phyloP scores from a whole-genome alignment of 106 monocot species.

The Acanthochlamys bracteata region DNA sequence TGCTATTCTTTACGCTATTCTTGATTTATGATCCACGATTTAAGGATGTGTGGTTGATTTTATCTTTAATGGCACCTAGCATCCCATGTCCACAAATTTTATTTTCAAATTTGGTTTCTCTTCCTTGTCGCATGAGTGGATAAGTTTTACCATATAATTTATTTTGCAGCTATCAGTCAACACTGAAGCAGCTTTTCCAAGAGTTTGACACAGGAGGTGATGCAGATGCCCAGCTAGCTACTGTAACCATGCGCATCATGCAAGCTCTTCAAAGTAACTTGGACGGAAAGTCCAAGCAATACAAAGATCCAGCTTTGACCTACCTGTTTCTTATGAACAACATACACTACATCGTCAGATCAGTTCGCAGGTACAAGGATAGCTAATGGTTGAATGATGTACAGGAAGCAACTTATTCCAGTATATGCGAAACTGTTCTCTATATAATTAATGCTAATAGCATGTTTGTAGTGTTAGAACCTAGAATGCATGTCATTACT shows the following conservation, averaged over 20 bases:
- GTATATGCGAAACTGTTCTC: too few relatives aligned
- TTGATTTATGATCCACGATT: too few relatives aligned
- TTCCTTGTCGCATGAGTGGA: too few relatives aligned
- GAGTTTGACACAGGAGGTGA: conserved; percentile 61
- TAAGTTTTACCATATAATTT: too few relatives aligned
- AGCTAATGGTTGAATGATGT: too few relatives aligned
- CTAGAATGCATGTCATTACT: too few relatives aligned
- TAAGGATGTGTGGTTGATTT: too few relatives aligned
- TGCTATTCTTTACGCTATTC: too few relatives aligned
- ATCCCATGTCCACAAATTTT: too few relatives aligned
- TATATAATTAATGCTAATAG: neutral
- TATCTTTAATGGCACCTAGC: too few relatives aligned
- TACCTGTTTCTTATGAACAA: conserved; percentile 73
- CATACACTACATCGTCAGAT: conserved; percentile 69
- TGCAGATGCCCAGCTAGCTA: conserved; percentile 57
- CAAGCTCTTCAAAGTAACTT: conserved; percentile 68
- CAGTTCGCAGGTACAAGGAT: conserved; percentile 62
- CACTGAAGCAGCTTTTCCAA: conserved; percentile 74
- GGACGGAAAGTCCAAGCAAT: conserved; percentile 70
- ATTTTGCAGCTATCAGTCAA: conserved; percentile 69
- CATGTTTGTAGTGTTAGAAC: neutral
- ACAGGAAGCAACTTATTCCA: too few relatives aligned
- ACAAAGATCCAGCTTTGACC: conserved; percentile 59
- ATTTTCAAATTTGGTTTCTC: too few relatives aligned
- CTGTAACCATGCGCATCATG: conserved; percentile 75